Percentiles rank a stretch among this genome's conserved stretches.
These are phyloP conservation scores for Priceomyces fermenticarens DNA, from an alignment of 805 yeast genomes.

Conservation along the genomic window DNA sequence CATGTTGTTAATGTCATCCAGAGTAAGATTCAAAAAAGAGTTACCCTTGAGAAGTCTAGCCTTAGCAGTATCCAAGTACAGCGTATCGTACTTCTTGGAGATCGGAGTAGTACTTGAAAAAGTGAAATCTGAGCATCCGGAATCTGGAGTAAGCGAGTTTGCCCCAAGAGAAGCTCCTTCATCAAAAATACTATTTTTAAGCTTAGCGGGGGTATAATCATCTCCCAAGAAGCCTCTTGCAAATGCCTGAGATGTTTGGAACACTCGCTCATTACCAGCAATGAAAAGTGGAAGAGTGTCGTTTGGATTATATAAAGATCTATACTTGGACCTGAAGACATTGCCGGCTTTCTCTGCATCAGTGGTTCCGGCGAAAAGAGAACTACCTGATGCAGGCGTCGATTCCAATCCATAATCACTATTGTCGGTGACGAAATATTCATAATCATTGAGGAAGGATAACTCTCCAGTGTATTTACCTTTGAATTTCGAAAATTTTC, in stretches of 20 bases:
- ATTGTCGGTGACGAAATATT: slow-evolving; percentile 37
- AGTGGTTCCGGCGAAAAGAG: slow-evolving; percentile 48
- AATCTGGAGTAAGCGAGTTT: slow-evolving; percentile 51
- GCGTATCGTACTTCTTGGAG: slow-evolving; percentile 11
- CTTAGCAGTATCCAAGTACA: slow-evolving; percentile 51
- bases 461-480: slow-evolving; percentile 41
- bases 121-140: slow-evolving; percentile 34
- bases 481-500: slow-evolving; percentile 14
- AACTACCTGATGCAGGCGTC: slow-evolving; percentile 35
- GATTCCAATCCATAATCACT: slow-evolving; percentile 47
- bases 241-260: slow-evolving; percentile 49
- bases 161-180: slow-evolving; percentile 48
- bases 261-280: slow-evolving; percentile 50
- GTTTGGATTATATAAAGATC: slow-evolving; percentile 35
- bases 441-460: slow-evolving; percentile 48
- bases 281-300: slow-evolving; percentile 44
- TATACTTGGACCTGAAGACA: slow-evolving; percentile 43
- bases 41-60: slow-evolving; percentile 52
- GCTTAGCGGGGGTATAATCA: slow-evolving; percentile 25
- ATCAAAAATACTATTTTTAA: slow-evolving; percentile 27
- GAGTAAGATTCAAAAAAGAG: slow-evolving; percentile 47
- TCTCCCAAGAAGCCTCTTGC: slow-evolving; percentile 53
- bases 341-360: slow-evolving; percentile 45
- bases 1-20: slow-evolving; percentile 47
- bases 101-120: slow-evolving; percentile 13